Conservation (phyloP, 2,329 filamentous ascomycete genomes). For the Phyllosticta citribraziliensis region DNA sequence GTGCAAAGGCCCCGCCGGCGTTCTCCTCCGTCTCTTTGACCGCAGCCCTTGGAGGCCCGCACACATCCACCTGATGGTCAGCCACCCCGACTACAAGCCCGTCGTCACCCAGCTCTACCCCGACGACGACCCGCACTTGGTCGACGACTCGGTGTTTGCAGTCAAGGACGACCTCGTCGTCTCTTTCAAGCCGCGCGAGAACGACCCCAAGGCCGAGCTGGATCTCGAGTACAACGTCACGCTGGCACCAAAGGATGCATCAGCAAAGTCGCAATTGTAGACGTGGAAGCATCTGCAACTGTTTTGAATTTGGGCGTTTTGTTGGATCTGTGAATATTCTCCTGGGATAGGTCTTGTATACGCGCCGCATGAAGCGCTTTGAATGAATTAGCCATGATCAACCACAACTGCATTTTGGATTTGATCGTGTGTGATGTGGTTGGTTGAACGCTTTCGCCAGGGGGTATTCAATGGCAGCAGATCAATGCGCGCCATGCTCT, state of each 20-base stretch:
- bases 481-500: neutral
- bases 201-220: constrained; percentile 44
- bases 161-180: constrained; percentile 31
- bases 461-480: neutral
- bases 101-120: constrained; percentile 51
- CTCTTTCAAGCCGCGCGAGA: constrained; percentile 35
- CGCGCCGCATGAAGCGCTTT: constrained; percentile 6
- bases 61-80: constrained; percentile 50
- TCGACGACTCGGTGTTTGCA: constrained; percentile 51
- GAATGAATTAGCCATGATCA: neutral
- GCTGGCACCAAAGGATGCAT: constrained; percentile 34
- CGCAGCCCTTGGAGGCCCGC: constrained; percentile 52
- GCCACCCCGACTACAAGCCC: constrained; percentile 46
- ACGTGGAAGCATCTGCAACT: neutral
- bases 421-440: neutral
- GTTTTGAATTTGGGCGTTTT: constrained; percentile 1
- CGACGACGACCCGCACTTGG: constrained; percentile 47
- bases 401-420: neutral
- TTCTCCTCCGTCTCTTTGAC: constrained; percentile 44
- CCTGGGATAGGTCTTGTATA: neutral
- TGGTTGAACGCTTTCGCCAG: neutral
- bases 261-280: constrained; percentile 7
- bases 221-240: constrained; percentile 54
- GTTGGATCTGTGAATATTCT: constrained; percentile 5
- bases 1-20: constrained; percentile 37